Evolutionary conservation across 768 basidiomycete species (phyloP), one percentile per base, ranked within the genome.

Genomic region (Pleurotus cornucopiae): DNA sequence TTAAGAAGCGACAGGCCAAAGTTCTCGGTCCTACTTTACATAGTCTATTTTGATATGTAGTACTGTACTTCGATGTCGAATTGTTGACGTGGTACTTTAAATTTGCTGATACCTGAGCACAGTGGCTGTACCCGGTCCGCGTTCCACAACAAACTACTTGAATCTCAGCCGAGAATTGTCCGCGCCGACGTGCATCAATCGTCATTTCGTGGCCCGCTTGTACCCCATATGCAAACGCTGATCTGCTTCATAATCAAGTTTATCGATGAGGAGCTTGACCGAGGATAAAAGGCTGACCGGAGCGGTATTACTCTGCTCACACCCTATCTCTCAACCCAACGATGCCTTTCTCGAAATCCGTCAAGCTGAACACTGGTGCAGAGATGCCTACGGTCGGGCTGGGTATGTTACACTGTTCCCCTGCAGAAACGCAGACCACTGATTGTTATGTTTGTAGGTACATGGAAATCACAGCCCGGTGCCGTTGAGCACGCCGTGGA

Each of bases 371-470:
- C 76, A 91, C 86, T 23, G 88, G 89, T 21, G 82, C 81, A 49
- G 74, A 80, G 63, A 92, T 94, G 78, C 89, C 90, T 64, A 82
- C 82, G 13, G 72, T 91, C 38, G 86, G 85, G 46, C 79, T 90
- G 54, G 86, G 85, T 79, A 60, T 38, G 61, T 23, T 30, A 20
- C 23, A 14, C 25, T 25, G 4, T 34, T 0, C 11, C 30, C 30
- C 11, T 34, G 6, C 6, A 34, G 7, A 2, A 9, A 34, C 0
- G 7, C 30, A 34, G 30, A 34, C 9, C 7, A 34, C 30, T 34
- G 30, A 11, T 34, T 11, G 30, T 9, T 34, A 7, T 34, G 30
- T 34, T 34, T 11, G 30, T 34, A 85, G 86, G 88, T n/a, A 91
- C 90, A 46, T 92, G 89, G 90, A 85, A 87, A 63, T 85, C 85